phyloP scores from a whole-genome alignment of 768 basidiomycete species.

The Macrolepiota albuminosa region DNA sequence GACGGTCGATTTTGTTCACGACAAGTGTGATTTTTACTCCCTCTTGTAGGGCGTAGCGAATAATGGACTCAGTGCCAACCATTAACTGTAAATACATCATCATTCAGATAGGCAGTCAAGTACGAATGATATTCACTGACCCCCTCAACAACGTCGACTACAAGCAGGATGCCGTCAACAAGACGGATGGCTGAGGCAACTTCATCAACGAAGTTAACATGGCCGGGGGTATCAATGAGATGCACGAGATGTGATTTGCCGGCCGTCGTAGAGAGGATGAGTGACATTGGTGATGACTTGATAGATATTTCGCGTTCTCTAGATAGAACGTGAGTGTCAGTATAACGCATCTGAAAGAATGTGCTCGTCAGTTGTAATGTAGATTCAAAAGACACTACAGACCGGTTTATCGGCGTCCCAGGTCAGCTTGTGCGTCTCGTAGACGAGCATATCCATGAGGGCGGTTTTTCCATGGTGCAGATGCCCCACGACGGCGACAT shows the following conservation, averaged over 20 bases:
- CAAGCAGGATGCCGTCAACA: conserved; percentile 86
- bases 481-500: conserved; percentile 94
- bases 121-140: conserved; percentile 40
- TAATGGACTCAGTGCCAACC: conserved; percentile 85
- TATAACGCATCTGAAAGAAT: conserved; percentile 74
- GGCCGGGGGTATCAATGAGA: conserved; percentile 95
- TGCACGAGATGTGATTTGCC: conserved; percentile 95
- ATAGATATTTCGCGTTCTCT: conserved; percentile 89
- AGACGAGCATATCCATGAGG: conserved; percentile 93
- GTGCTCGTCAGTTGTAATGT: conserved; percentile 8
- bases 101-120: not conserved
- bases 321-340: conserved; percentile 90
- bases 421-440: conserved; percentile 91
- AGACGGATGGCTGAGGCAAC: conserved; percentile 84
- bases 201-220: conserved; percentile 99
- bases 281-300: conserved; percentile 95
- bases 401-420: conserved; percentile 93
- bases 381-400: conserved; percentile 22
- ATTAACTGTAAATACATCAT: conserved; percentile 56
- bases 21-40: conserved; percentile 86
- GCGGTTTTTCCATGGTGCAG: conserved; percentile 98
- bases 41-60: conserved; percentile 89
- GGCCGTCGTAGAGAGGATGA: conserved; percentile 75
- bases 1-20: conserved; percentile 96
- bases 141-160: conserved; percentile 98